Conservation (phyloP, 768 basidiomycete genomes). For the Russula dissimulans region DNA sequence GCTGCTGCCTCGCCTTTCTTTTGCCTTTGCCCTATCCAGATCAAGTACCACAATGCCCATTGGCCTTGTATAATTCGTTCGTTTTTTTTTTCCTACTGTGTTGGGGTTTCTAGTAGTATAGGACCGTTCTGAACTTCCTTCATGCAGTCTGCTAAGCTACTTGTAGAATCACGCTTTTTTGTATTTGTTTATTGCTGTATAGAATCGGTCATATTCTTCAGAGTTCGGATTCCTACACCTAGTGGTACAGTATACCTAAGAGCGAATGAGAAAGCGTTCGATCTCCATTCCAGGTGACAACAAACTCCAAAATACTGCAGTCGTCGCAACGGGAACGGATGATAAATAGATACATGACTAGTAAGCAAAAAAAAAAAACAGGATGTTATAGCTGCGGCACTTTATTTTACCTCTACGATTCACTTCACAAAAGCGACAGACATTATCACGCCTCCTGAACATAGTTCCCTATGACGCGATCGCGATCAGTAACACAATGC, state of each 20-base stretch:
- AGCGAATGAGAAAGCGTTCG: background rate
- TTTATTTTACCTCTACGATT: conserved; percentile 4
- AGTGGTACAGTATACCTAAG: background rate
- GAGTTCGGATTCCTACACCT: conserved; percentile 7
- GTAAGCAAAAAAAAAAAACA: background rate
- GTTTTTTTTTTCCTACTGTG: background rate
- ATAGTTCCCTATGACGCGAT: conserved; percentile 44
- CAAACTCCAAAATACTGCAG: background rate
- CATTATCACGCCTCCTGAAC: conserved; percentile 43
- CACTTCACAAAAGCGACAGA: background rate
- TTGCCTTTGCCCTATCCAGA: background rate
- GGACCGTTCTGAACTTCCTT: background rate
- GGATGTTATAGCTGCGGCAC: background rate
- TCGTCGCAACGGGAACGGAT: background rate
- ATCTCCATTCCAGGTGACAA: background rate
- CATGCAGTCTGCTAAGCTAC: conserved; percentile 8
- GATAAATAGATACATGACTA: conserved; percentile 5
- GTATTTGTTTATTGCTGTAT: conserved; percentile 19
- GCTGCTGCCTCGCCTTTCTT: background rate
- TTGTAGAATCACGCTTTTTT: conserved; percentile 15
- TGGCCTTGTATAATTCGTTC: background rate
- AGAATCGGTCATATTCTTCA: conserved; percentile 11
- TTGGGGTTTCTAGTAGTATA: background rate
- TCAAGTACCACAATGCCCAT: background rate
- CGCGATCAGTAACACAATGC: background rate